A percentile compares a stretch with the other conserved stretches of the same genome.
phyloP scores from a whole-genome alignment of 1,139 yeast species.

The Protomyces lactucae-debilis region DNA sequence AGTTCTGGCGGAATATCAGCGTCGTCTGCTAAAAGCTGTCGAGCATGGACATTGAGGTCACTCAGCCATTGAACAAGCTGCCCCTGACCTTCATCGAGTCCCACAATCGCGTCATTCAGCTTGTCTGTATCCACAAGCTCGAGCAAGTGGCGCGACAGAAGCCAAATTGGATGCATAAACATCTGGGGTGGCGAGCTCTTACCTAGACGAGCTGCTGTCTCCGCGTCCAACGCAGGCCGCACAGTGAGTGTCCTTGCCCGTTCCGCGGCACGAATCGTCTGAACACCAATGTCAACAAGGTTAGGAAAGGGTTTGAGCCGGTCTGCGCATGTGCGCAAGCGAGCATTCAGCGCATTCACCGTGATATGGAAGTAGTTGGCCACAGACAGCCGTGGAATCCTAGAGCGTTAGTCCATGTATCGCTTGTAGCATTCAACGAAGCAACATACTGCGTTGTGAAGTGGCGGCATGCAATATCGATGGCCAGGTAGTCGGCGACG shows the following conservation, averaged over 20 bases:
- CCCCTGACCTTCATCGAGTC: not conserved
- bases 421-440: not conserved
- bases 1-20: not conserved
- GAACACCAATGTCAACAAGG: not conserved
- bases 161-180: not conserved
- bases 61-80: not conserved
- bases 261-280: not conserved
- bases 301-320: slow-evolving; percentile 10
- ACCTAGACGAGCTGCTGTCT: not conserved
- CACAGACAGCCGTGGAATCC: slow-evolving; percentile 11
- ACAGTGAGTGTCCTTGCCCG: not conserved
- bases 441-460: not conserved
- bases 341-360: slow-evolving; percentile 11
- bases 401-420: not conserved
- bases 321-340: slow-evolving; percentile 18
- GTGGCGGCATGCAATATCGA: slow-evolving; percentile 23
- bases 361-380: slow-evolving; percentile 21
- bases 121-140: not conserved
- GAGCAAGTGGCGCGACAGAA: not conserved
- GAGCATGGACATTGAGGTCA: not conserved
- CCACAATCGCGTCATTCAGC: not conserved
- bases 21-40: not conserved
- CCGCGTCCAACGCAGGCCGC: not conserved
- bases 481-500: slow-evolving; percentile 23
- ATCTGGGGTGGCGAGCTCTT: not conserved